Conservation (phyloP, 495 filamentous ascomycete species). For the Hypomontagnella submonticulosa region DNA sequence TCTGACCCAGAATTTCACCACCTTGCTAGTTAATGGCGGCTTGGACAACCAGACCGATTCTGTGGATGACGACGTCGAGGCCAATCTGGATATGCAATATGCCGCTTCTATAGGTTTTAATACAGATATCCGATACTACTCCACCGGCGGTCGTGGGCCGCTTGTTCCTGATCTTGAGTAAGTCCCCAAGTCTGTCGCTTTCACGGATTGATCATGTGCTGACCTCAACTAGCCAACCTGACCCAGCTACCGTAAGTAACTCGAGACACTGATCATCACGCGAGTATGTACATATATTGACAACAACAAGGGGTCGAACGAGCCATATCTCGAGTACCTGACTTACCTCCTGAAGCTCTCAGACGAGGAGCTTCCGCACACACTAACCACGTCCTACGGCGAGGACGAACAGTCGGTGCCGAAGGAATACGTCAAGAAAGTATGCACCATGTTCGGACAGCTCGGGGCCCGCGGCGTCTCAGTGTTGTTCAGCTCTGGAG, state of each 20-base stretch:
- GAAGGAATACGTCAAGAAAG: constrained; percentile 68
- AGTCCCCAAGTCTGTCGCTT: not conserved
- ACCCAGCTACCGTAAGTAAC: constrained; percentile 32
- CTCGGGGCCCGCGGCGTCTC: constrained; percentile 82
- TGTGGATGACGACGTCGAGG: constrained; percentile 64
- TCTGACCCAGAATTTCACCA: constrained; percentile 68
- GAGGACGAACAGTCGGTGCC: constrained; percentile 83
- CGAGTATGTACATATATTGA: constrained; percentile 47
- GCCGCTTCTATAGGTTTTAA: constrained; percentile 63
- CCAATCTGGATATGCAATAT: constrained; percentile 83
- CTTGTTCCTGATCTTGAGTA: constrained; percentile 54
- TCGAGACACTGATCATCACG: constrained; percentile 1
- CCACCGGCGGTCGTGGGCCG: constrained; percentile 53
- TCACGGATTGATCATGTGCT: constrained; percentile 11
- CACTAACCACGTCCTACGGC: constrained; percentile 82
- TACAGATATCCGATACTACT: constrained; percentile 56
- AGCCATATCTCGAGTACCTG: constrained; percentile 81
- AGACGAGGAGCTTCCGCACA: constrained; percentile 69
- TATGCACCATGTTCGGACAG: constrained; percentile 72
- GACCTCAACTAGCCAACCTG: constrained; percentile 37
- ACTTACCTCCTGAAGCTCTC: constrained; percentile 61
- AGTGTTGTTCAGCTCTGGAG: constrained; percentile 77
- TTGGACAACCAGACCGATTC: constrained; percentile 59
- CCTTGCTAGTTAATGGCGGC: constrained; percentile 70
- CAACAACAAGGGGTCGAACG: constrained; percentile 60